These are phyloP conservation scores for Penicillium simplicissimum DNA, from an alignment of 495 filamentous ascomycete species.

Conservation along the genomic window DNA sequence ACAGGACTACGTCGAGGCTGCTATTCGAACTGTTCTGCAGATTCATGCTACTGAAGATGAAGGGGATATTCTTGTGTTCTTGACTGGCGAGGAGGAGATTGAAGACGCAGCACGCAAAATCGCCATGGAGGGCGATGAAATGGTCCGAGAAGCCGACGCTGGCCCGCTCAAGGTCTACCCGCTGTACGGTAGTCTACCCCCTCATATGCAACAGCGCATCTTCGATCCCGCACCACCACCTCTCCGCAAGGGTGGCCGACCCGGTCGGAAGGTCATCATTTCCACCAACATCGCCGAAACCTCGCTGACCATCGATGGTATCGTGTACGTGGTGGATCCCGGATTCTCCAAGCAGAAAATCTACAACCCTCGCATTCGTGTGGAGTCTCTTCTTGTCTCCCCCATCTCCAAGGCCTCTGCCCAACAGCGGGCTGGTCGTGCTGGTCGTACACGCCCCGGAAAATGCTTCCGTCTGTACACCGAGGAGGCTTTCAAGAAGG, in stretches of 20 bases:
- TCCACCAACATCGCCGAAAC: constrained; percentile 99
- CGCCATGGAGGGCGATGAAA: constrained; percentile 82
- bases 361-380: constrained; percentile 94
- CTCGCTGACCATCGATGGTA: constrained; percentile 95
- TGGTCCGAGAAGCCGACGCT: constrained; percentile 83
- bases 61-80: constrained; percentile 92
- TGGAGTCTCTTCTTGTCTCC: constrained; percentile 93
- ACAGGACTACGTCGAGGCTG: constrained; percentile 94
- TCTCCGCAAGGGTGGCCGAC: constrained; percentile 69
- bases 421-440: constrained; percentile 96
- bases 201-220: constrained; percentile 88
- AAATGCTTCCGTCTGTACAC: constrained; percentile 99
- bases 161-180: constrained; percentile 90
- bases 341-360: constrained; percentile 99
- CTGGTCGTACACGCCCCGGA: constrained; percentile 94
- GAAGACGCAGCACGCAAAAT: constrained; percentile 95
- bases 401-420: constrained; percentile 98
- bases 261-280: constrained; percentile 93
- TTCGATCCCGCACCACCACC: constrained; percentile 86
- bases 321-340: constrained; percentile 98
- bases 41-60: constrained; percentile 92
- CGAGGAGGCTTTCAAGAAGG: constrained; percentile 94
- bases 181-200: constrained; percentile 91
- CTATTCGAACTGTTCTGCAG: constrained; percentile 89
- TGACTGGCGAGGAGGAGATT: constrained; percentile 99